Conservation (phyloP, 257 asterid genomes). For the Nicotiana obtusifolia region DNA sequence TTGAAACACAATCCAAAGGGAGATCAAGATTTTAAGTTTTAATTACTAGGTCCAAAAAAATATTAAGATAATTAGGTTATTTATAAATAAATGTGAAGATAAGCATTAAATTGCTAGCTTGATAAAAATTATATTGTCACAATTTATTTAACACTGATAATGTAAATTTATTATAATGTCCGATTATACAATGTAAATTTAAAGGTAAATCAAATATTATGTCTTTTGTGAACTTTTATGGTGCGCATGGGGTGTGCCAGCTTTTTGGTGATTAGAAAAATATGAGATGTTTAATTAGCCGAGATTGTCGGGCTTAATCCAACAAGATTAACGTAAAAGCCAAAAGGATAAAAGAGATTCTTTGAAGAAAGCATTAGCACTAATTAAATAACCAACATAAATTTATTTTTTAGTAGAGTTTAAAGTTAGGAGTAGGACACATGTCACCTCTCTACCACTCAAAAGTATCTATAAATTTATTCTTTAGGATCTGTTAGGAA, state of each 20-base stretch:
- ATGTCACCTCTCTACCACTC: conserved; percentile 17
- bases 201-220: no score
- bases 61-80: neutral
- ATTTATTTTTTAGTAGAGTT: neutral
- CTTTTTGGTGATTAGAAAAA: conserved; percentile 6
- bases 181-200: no score
- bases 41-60: no score
- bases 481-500: no score
- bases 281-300: neutral
- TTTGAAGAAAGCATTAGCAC: neutral
- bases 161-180: no score
- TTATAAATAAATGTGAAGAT: neutral
- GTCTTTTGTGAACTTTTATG: neutral
- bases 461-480: neutral
- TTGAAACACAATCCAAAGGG: neutral
- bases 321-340: conserved; percentile 16
- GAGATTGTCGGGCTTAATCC: conserved; percentile 31
- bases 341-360: neutral
- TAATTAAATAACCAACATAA: neutral
- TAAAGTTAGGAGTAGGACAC: neutral
- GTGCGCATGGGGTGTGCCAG: neutral
- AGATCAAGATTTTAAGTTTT: no score
- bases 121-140: neutral
- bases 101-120: neutral
- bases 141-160: no score